Evolutionary conservation across 2,329 filamentous ascomycete genomes (phyloP).

Genomic region (Colletotrichum aenigma): DNA sequence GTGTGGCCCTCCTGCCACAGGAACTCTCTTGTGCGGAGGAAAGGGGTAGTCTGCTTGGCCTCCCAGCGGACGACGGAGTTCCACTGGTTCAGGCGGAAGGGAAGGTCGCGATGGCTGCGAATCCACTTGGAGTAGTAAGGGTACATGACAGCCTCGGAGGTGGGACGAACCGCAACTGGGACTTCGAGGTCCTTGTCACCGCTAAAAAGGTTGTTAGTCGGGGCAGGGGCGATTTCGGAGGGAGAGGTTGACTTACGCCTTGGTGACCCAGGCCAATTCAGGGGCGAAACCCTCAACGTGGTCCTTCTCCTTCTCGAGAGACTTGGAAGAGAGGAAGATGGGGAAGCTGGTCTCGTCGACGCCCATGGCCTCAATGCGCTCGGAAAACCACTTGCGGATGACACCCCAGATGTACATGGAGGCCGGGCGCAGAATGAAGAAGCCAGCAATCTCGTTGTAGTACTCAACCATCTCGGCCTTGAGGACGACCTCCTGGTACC

Average conservation of each 20-base stretch:
- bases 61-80: constrained; percentile 94
- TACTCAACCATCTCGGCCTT: constrained; percentile 99
- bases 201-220: constrained; percentile 44
- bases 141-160: constrained; percentile 86
- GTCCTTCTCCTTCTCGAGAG: constrained; percentile 86
- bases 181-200: constrained; percentile 93
- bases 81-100: constrained; percentile 96
- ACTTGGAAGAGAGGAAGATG: constrained; percentile 92
- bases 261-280: constrained; percentile 87
- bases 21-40: constrained; percentile 93
- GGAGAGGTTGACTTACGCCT: constrained; percentile 60
- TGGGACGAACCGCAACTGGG: constrained; percentile 70
- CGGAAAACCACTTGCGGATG: constrained; percentile 71
- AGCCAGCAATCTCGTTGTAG: constrained; percentile 92
- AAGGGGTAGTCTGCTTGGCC: constrained; percentile 89
- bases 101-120: constrained; percentile 92
- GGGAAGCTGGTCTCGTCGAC: constrained; percentile 97
- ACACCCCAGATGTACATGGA: constrained; percentile 71
- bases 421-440: constrained; percentile 85
- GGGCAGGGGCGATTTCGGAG: neutral
- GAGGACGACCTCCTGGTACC: constrained; percentile 97
- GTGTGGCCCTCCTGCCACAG: constrained; percentile 97
- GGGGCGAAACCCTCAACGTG: constrained; percentile 99
- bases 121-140: constrained; percentile 98
- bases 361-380: constrained; percentile 85